Evolutionary conservation across 805 yeast genomes (phyloP).

Genomic region (Pichia gijzeniarum): DNA sequence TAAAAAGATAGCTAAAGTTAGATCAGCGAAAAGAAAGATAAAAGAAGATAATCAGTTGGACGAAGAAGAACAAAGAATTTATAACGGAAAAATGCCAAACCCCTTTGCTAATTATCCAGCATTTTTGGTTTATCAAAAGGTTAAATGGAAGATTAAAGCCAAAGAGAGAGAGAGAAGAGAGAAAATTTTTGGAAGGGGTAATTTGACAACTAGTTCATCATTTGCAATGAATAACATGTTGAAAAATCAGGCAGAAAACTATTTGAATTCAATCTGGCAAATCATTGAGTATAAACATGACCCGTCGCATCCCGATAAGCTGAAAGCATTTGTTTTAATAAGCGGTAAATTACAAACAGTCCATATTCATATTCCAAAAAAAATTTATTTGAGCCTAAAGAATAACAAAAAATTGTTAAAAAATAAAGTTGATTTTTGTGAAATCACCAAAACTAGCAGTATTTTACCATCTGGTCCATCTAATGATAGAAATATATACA

Average conservation of each 20-base stretch:
- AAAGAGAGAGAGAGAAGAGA: conserved; percentile 64
- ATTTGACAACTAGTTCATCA: conserved; percentile 39
- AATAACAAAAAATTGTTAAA: conserved; percentile 29
- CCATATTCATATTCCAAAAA: conserved; percentile 67
- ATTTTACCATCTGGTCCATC: conserved; percentile 65
- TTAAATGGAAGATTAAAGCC: conserved; percentile 82
- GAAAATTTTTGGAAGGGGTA: conserved; percentile 65
- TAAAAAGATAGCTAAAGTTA: conserved; percentile 39
- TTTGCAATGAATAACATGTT: conserved; percentile 63
- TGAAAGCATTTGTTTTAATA: conserved; percentile 65
- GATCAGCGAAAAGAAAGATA: conserved; percentile 39
- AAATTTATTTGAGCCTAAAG: conserved; percentile 61
- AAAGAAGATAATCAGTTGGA: conserved; percentile 30
- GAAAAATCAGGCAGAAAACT: conserved; percentile 70
- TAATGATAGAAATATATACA: conserved; percentile 43
- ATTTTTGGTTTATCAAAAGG: conserved; percentile 69
- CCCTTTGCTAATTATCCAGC: conserved; percentile 60
- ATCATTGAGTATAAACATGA: conserved; percentile 63
- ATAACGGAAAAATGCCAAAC: conserved; percentile 55
- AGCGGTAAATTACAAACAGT: conserved; percentile 69
- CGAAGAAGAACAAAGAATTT: conserved; percentile 41
- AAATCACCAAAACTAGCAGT: conserved; percentile 52
- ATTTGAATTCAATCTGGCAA: conserved; percentile 81
- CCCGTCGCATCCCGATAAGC: conserved; percentile 57
- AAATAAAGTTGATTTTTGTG: conserved; percentile 40